Percentiles rank a stretch among this genome's conserved stretches.
Evolutionary conservation across 345 rosid species (phyloP).

Genomic region (Rhizophora apiculata): DNA sequence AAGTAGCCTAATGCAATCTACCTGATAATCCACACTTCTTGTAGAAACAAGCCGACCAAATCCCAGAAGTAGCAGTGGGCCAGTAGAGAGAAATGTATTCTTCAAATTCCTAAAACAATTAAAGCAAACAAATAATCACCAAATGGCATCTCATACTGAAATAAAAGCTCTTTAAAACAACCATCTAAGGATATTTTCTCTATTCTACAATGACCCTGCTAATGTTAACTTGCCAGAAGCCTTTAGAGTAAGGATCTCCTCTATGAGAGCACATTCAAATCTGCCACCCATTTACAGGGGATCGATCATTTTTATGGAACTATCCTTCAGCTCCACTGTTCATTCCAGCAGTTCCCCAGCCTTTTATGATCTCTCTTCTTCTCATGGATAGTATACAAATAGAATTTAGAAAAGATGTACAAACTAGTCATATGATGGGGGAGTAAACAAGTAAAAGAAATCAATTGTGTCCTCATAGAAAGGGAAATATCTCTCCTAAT

Average conservation of each 20-base stretch:
- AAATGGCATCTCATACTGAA: not conserved
- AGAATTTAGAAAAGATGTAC: not conserved
- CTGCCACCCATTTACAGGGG: not conserved
- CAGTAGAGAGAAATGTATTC: conserved; percentile 44
- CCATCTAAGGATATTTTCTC: not conserved
- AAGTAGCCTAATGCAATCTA: conserved; percentile 16
- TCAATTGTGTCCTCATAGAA: not conserved
- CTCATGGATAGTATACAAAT: not conserved
- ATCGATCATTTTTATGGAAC: not conserved
- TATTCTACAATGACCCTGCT: too few species aligned
- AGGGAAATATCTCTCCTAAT: not conserved
- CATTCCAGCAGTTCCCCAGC: not conserved
- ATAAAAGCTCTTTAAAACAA: not conserved
- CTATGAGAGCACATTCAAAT: not conserved
- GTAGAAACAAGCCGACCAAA: conserved; percentile 75
- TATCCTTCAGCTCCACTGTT: not conserved
- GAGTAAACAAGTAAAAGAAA: too few species aligned
- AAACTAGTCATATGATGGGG: not conserved
- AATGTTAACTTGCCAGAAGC: not conserved
- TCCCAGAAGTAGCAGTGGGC: conserved; percentile 68
- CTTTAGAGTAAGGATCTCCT: not conserved
- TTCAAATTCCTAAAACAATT: conserved; percentile 53
- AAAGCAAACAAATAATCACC: not conserved
- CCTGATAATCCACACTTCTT: conserved; percentile 84
- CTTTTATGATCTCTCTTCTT: not conserved